Percentiles rank a stretch among this genome's conserved stretches.
These are phyloP conservation scores for Mycogone perniciosa DNA, from an alignment of 2,329 filamentous ascomycete species.

Conservation along the genomic window DNA sequence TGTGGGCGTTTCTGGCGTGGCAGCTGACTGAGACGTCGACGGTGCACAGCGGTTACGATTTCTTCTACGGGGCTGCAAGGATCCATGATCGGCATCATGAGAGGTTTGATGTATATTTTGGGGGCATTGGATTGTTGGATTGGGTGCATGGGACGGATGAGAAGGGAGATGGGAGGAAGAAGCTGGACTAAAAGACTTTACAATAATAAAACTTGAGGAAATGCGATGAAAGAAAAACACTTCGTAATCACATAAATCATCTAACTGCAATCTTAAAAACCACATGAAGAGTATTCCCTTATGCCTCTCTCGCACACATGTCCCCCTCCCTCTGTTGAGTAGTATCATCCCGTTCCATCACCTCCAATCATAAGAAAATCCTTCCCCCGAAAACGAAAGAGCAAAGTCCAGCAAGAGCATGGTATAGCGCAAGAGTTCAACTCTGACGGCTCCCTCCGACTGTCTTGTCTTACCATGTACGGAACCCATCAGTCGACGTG, in stretches of 20 bases:
- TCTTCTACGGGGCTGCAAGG: constrained; percentile 39
- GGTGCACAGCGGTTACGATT: constrained; percentile 54
- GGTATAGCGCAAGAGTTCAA: too few species aligned
- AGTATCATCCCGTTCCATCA: too few species aligned
- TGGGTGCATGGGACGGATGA: constrained; percentile 47
- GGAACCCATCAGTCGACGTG: too few species aligned
- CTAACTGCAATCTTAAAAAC: not conserved
- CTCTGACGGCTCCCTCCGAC: too few species aligned
- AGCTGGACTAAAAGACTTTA: not conserved
- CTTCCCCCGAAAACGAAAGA: too few species aligned
- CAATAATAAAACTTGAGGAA: not conserved
- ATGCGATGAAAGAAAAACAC: not conserved
- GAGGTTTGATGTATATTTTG: constrained; percentile 49
- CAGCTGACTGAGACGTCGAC: constrained; percentile 46
- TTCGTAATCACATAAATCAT: not conserved
- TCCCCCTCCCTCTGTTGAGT: too few species aligned
- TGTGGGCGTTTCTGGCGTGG: constrained; percentile 43
- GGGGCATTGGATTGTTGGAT: constrained; percentile 45
- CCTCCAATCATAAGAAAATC: too few species aligned
- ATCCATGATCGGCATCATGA: constrained; percentile 54
- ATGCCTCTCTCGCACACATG: too few species aligned
- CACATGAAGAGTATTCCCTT: too few species aligned
- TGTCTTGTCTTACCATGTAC: too few species aligned
- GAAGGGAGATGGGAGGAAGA: constrained; percentile 8
- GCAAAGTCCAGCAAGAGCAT: too few species aligned